Percentiles rank a stretch among this genome's conserved stretches.
Conservation (phyloP, 2,329 filamentous ascomycete genomes). For the Dryadomyces quercus-mongolicae region DNA sequence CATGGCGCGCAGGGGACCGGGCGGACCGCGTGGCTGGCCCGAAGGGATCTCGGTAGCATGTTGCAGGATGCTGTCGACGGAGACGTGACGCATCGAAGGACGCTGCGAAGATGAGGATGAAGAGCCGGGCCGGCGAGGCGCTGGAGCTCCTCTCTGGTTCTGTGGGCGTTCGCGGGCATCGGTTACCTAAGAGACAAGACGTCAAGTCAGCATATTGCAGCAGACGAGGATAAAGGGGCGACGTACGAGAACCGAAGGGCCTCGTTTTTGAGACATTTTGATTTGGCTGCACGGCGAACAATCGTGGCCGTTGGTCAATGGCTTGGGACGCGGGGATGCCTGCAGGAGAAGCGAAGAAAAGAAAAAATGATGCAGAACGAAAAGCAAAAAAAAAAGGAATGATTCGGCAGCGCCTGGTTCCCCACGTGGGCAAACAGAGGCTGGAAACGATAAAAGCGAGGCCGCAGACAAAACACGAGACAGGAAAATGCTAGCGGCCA, state of each 20-base stretch:
- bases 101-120: constrained; percentile 16
- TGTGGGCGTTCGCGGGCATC: constrained; percentile 39
- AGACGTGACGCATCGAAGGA: constrained; percentile 62
- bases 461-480: neutral
- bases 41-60: constrained; percentile 92
- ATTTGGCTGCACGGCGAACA: neutral
- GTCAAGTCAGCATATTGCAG: neutral
- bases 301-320: neutral
- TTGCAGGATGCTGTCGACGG: constrained; percentile 89
- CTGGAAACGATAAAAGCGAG: neutral
- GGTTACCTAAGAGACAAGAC: constrained; percentile 33
- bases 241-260: constrained; percentile 49
- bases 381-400: neutral
- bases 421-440: no score
- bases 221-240: no score
- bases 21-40: constrained; percentile 71
- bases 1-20: constrained; percentile 36
- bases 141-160: constrained; percentile 13
- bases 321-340: neutral
- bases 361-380: no score
- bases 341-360: neutral
- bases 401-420: no score
- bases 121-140: constrained; percentile 6
- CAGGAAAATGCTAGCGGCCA: neutral
- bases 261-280: constrained; percentile 29